A percentile compares a stretch with the other conserved stretches of the same genome.
Conservation (phyloP, 768 basidiomycete genomes). For the Ephemerocybe angulata region DNA sequence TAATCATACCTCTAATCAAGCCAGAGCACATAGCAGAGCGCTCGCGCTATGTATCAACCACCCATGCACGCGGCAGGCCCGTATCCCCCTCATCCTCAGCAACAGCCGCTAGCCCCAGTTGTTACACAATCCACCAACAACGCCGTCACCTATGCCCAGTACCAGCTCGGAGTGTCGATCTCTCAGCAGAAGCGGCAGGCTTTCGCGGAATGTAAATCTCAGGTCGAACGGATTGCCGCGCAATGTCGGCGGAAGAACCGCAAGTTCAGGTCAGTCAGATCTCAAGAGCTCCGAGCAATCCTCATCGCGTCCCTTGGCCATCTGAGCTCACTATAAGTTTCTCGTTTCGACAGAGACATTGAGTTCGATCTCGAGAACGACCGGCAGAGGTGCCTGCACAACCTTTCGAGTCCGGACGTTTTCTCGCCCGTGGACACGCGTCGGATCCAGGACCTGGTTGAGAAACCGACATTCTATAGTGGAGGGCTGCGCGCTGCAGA, state of each 20-base stretch:
- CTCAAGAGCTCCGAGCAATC: not conserved
- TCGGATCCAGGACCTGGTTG: slow-evolving; percentile 50
- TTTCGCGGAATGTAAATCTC: slow-evolving; percentile 40
- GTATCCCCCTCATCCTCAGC: too few species aligned
- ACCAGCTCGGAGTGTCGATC: slow-evolving; percentile 34
- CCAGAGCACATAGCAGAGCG: too few species aligned
- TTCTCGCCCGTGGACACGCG: slow-evolving; percentile 22
- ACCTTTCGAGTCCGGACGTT: slow-evolving; percentile 16
- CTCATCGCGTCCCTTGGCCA: not conserved
- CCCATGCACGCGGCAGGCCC: too few species aligned
- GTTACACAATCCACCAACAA: slow-evolving; percentile 24
- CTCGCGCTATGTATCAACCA: too few species aligned
- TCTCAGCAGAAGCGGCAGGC: slow-evolving; percentile 40
- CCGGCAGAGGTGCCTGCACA: slow-evolving; percentile 40
- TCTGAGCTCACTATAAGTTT: too few species aligned
- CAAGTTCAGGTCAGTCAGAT: slow-evolving; percentile 43
- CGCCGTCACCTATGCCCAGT: slow-evolving; percentile 31
- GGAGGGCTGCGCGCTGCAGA: slow-evolving; percentile 39
- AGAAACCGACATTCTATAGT: slow-evolving; percentile 42
- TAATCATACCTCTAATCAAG: too few species aligned
- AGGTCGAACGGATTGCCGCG: slow-evolving; percentile 41
- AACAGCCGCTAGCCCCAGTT: not conserved
- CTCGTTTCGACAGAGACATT: slow-evolving; percentile 44
- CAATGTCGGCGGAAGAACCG: slow-evolving; percentile 46
- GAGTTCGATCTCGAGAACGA: slow-evolving; percentile 61